Evolutionary conservation across 2,329 filamentous ascomycete species (phyloP).

Genomic region (Phialophora tarda): DNA sequence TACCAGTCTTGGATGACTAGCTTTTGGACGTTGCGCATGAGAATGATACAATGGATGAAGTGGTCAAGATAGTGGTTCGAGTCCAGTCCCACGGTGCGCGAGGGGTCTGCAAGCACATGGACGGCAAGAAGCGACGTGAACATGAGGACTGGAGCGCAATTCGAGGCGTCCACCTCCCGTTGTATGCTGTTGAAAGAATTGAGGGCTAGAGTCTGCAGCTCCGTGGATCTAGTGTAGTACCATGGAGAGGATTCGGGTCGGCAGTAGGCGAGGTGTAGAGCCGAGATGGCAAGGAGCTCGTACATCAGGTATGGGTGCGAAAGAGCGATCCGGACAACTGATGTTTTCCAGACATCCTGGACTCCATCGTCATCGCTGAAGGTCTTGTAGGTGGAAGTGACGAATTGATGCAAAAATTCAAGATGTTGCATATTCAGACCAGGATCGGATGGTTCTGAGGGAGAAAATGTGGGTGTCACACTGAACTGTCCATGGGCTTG

Average conservation of each 20-base stretch:
- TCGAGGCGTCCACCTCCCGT: conserved; percentile 25
- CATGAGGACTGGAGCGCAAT: conserved; percentile 27
- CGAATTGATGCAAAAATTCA: conserved; percentile 42
- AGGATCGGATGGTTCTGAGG: conserved; percentile 18
- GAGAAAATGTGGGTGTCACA: neutral
- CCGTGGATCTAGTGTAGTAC: conserved; percentile 25
- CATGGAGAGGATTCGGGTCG: conserved; percentile 11
- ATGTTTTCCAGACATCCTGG: conserved; percentile 3
- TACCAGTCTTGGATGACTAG: conserved; percentile 26
- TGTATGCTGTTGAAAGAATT: conserved; percentile 22
- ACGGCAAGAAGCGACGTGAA: conserved; percentile 25
- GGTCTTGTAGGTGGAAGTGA: conserved; percentile 24
- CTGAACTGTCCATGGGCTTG: conserved; percentile 2
- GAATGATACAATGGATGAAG: conserved; percentile 21
- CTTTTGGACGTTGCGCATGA: conserved; percentile 27
- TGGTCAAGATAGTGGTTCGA: conserved; percentile 30
- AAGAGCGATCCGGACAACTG: conserved; percentile 17
- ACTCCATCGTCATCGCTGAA: conserved; percentile 40
- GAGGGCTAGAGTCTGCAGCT: conserved; percentile 29
- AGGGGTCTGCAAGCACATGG: conserved; percentile 28
- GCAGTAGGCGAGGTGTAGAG: conserved; percentile 38
- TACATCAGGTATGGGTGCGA: conserved; percentile 38
- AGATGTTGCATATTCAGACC: conserved; percentile 43
- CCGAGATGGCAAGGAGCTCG: conserved; percentile 38
- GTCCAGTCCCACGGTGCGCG: conserved; percentile 8